Evolutionary conservation across 352 stramenopile species (phyloP).

Genomic region (Globisporangium yorkense): DNA sequence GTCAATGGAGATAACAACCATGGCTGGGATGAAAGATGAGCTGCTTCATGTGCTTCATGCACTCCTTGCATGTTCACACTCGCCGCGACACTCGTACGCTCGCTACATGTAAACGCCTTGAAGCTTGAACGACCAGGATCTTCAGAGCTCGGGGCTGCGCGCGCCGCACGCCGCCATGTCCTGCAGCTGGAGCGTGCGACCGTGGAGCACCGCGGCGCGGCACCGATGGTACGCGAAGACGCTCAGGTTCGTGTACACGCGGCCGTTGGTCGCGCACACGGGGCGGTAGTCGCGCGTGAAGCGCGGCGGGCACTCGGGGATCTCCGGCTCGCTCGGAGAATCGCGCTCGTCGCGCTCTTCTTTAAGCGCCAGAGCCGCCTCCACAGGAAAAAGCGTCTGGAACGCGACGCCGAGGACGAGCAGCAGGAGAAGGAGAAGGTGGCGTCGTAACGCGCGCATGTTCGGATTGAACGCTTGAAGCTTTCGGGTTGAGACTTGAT

Average conservation of each 20-base stretch:
- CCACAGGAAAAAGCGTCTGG: not conserved
- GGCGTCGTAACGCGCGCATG: too few relatives aligned
- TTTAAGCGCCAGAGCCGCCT: not conserved
- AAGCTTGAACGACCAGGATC: too few relatives aligned
- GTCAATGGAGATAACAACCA: too few relatives aligned
- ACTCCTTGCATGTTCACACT: too few relatives aligned
- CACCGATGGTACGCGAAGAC: slow-evolving; percentile 57
- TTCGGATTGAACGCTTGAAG: too few relatives aligned
- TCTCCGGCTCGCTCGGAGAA: slow-evolving; percentile 13
- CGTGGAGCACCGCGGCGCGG: slow-evolving; percentile 24
- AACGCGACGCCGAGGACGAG: not conserved
- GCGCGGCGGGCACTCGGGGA: slow-evolving; percentile 26
- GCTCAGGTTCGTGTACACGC: slow-evolving; percentile 44
- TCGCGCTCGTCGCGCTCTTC: not conserved
- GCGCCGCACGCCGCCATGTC: slow-evolving; percentile 33
- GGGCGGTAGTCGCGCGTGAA: slow-evolving; percentile 46
- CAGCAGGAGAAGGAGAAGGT: too few relatives aligned
- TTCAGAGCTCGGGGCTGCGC: slow-evolving; percentile 10
- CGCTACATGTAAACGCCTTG: too few relatives aligned
- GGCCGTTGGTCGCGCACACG: slow-evolving; percentile 53
- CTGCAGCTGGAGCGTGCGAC: slow-evolving; percentile 22
- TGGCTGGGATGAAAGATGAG: too few relatives aligned
- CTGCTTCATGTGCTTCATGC: too few relatives aligned
- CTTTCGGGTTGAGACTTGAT: too few relatives aligned
- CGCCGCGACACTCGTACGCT: too few relatives aligned